A percentile compares a stretch with the other conserved stretches of the same genome.
phyloP scores from a whole-genome alignment of 2,329 filamentous ascomycete genomes.

The Colletotrichum sp. region DNA sequence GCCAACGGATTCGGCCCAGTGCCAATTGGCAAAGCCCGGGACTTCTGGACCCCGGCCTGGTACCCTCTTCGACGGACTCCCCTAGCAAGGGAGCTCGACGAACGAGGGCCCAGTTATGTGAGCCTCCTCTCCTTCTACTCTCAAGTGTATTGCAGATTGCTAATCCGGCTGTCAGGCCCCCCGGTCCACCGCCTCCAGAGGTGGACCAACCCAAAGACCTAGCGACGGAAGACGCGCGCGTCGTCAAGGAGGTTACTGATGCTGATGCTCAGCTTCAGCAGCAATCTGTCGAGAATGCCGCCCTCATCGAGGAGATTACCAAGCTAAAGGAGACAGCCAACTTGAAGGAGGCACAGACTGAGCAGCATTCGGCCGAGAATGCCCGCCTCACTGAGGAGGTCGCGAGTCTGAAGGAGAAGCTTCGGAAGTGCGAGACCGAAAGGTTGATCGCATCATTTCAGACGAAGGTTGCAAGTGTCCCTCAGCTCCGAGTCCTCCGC shows the following conservation, averaged over 20 bases:
- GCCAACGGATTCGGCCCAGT: not conserved
- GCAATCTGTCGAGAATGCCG: not conserved
- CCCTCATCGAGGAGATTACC: not conserved
- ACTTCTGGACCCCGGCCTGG: slow-evolving; percentile 13
- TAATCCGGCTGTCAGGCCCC: not conserved
- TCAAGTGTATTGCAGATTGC: not conserved
- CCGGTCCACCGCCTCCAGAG: not conserved
- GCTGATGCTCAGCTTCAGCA: not conserved
- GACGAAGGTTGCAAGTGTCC: not conserved
- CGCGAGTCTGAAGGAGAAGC: not conserved
- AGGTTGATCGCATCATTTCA: not conserved
- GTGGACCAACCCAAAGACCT: not conserved
- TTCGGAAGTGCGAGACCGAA: not conserved
- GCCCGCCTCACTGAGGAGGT: not conserved
- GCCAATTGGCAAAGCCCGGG: not conserved
- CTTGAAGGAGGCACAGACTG: not conserved
- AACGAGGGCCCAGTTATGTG: not conserved
- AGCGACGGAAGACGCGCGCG: not conserved
- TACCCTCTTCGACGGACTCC: not conserved
- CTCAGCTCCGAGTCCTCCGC: not conserved
- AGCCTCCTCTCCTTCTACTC: not conserved
- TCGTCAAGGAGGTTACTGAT: not conserved
- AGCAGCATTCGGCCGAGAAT: not conserved
- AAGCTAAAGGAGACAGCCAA: not conserved
- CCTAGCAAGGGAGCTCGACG: not conserved